Conservation (phyloP, 2,329 filamentous ascomycete species). For the Penicillium sp. region DNA sequence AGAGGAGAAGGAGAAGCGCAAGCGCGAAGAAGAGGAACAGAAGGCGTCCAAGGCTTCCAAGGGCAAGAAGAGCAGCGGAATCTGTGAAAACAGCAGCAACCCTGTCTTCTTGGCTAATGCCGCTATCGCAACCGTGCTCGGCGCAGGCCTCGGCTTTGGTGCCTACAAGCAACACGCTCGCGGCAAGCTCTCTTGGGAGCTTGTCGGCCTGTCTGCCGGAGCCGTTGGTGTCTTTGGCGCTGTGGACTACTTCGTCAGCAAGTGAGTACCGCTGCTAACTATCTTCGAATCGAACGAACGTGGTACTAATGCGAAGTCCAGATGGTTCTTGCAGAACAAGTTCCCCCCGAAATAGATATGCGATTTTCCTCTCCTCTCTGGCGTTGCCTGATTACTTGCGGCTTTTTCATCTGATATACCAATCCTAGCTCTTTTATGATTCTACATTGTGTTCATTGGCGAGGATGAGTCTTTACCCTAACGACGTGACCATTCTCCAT, state of each 20-base stretch:
- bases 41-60: slow-evolving; percentile 32
- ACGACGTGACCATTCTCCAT: slow-evolving; percentile 16
- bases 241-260: slow-evolving; percentile 50
- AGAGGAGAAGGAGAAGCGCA: slow-evolving; percentile 25
- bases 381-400: slow-evolving; percentile 9
- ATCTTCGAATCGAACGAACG: background rate
- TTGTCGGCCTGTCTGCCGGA: slow-evolving; percentile 43
- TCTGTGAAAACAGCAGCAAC: slow-evolving; percentile 44
- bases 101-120: slow-evolving; percentile 49
- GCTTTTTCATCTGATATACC: slow-evolving; percentile 24
- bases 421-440: slow-evolving; percentile 25
- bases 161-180: slow-evolving; percentile 47
- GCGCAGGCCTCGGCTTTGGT: slow-evolving; percentile 46
- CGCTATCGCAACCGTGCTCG: slow-evolving; percentile 39
- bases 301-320: slow-evolving; percentile 24
- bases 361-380: background rate
- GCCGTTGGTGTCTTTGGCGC: slow-evolving; percentile 45
- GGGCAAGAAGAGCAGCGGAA: slow-evolving; percentile 32
- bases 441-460: slow-evolving; percentile 16
- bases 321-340: slow-evolving; percentile 51
- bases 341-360: slow-evolving; percentile 45
- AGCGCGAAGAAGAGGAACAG: slow-evolving; percentile 21
- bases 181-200: slow-evolving; percentile 47
- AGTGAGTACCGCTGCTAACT: slow-evolving; percentile 37
- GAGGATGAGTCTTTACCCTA: slow-evolving; percentile 14